Evolutionary conservation across 169 alveolate species (phyloP), one percentile per base, ranked within the genome.

Genomic region (Eimeria mitis): DNA sequence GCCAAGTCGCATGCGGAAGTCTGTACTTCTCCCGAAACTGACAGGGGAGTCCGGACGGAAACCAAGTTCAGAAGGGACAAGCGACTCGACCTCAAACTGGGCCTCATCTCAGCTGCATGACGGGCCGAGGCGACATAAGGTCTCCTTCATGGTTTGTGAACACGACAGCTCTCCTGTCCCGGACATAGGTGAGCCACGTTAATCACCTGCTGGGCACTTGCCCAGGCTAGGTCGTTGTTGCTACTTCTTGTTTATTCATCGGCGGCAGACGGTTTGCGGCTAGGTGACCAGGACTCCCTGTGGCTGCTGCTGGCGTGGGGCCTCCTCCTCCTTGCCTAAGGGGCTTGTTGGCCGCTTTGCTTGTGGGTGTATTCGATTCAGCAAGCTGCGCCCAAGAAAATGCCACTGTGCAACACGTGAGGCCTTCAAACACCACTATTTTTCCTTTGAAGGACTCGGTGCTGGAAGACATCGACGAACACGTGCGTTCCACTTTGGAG

Each of bases 91-190:
- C 25, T 11, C 90, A 2, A 34, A 56, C 90, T 37, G 90, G 73
- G n/a, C 71, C 25, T 9, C 75, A 37, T 0, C 37, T 19, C 70
- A 54, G 76, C 54, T 83, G 34, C 75, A n/a, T 28, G 90, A 83
- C 9, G 90, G 54, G 37, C 75, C 90, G 23, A 54, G 75, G 71
- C 90, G 90, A 25, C 90, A 83, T 47, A 83, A 54, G n/a, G 90
- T 83, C 16, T 83, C 70, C 59, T 83, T 83, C 56, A 6, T 56
- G 40, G 90, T 54, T 54, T 23, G 31, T 14, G 54, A 31, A 25
- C 2, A 78, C 49, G 88, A 78, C 7, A 78, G 68, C 88, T 47
- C 68, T 25, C 65, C 68, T 25, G 61, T 25, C 42, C 88, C 63
- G 65, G 88, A 78, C 88, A 49, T 49, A 47, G 65, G 88, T 78